Conservation (phyloP, 1,139 yeast genomes). For the Diutina sp. region DNA sequence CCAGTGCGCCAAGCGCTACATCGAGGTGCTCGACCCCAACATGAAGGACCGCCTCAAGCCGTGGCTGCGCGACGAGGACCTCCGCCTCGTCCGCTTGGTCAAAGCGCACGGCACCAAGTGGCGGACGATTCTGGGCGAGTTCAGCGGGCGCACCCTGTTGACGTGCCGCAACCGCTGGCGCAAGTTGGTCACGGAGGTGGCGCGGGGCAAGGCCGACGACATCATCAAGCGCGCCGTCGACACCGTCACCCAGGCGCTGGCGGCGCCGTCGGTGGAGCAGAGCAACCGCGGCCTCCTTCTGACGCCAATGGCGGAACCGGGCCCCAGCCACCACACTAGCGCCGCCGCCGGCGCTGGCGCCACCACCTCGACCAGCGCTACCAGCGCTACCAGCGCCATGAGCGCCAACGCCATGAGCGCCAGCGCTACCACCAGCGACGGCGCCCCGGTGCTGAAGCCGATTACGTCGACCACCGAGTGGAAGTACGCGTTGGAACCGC, state of each 20-base stretch:
- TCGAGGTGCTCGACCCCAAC: constrained; percentile 77
- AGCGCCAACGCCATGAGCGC: background rate
- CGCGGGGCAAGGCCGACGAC: constrained; percentile 41
- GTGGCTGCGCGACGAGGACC: constrained; percentile 75
- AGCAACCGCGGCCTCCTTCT: background rate
- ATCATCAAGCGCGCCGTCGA: constrained; percentile 24
- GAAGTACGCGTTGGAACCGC: constrained; percentile 17
- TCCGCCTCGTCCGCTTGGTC: constrained; percentile 50
- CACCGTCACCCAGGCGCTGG: background rate
- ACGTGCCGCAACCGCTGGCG: constrained; percentile 93
- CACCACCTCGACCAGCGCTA: too few species aligned
- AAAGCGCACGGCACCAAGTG: constrained; percentile 78
- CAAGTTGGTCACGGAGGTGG: constrained; percentile 66
- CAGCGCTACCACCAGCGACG: background rate
- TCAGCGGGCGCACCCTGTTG: constrained; percentile 74
- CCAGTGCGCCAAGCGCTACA: constrained; percentile 86
- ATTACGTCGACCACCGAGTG: constrained; percentile 12
- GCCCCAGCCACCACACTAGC: background rate
- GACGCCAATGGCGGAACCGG: background rate
- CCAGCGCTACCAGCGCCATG: background rate
- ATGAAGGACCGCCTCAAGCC: constrained; percentile 67
- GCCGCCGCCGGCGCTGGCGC: background rate
- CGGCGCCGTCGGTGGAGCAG: background rate
- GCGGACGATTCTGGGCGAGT: constrained; percentile 64
- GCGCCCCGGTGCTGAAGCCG: background rate